Base-by-base conservation (phyloP, 2,329 filamentous ascomycete genomes). In the Stemphylium beticola region DNA sequence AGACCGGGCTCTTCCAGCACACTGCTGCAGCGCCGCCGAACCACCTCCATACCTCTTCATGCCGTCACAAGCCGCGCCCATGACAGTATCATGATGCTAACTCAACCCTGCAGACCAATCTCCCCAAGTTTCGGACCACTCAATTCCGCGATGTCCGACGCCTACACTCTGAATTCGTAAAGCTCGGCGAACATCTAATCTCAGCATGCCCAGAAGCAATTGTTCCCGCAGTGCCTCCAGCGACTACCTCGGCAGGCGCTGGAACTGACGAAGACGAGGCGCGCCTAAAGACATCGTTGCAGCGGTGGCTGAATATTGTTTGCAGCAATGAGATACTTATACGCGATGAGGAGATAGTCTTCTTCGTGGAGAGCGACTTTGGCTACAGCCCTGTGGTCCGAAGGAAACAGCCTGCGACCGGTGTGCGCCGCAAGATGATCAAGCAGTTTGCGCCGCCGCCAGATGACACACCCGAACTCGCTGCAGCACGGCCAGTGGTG, bases 301-400 rank as follows among this genome's bases (percentile, higher is more conserved):
- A 99, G 77, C 84, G 92, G 72, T 99, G 95, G 95, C 83, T 99
- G 67, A 97, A 96, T 75, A 90, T 91, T 55, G 89, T 99, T 17
- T 96, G 95, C 78, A 86, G 85, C 68, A 98, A 95, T 66, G 93
- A 98, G 32, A 87, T 96, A 1, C 84, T 99, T 7, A 96, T 96
- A 82, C 87, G 90, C 58, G 95, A 99, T 73, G 93, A 98, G 59
- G 95, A 99, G 78, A 93, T 98, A 87, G 87, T 97, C 4, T 87
- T 98, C 56, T 99, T 99, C 68, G 92, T 99, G n/a, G 95, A 99
- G 78, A 96, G 92, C 72, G 95, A 99, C 75, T 98, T 97, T 75
- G 95, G 95, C 36, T 99, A 99, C 77, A 97, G 92, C 69, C 95
- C 95, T 1, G 90, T 98, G 70, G 88, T 97, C 41, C 89, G 93